phyloP scores from a whole-genome alignment of 1,139 yeast species.

The Candida pseudoviswanathii region DNA sequence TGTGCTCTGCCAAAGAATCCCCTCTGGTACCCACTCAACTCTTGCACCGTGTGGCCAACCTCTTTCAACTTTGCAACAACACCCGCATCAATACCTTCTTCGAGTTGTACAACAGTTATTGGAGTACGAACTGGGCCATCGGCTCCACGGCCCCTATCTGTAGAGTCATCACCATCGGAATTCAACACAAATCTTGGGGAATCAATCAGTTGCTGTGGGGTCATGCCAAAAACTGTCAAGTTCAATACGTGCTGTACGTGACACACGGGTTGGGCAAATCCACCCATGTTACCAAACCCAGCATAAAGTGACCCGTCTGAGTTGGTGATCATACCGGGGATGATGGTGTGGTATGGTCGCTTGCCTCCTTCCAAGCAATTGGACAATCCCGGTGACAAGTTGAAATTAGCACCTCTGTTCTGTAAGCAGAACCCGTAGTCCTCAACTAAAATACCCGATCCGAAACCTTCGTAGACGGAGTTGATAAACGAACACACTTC shows the following conservation, averaged over 20 bases:
- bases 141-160: constrained; percentile 61
- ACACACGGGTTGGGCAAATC: constrained; percentile 85
- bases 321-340: constrained; percentile 70
- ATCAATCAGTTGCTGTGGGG: constrained; percentile 77
- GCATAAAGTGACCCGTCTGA: constrained; percentile 54
- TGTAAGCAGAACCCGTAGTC: constrained; percentile 73
- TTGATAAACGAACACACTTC: constrained; percentile 84
- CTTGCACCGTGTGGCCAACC: constrained; percentile 61
- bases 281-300: constrained; percentile 85
- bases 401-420: constrained; percentile 78
- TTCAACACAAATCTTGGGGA: constrained; percentile 71
- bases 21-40: constrained; percentile 50
- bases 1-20: constrained; percentile 72
- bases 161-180: constrained; percentile 47
- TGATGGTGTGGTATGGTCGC: constrained; percentile 82
- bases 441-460: constrained; percentile 70
- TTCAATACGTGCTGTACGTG: constrained; percentile 79
- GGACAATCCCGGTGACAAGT: constrained; percentile 55
- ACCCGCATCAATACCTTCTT: constrained; percentile 57
- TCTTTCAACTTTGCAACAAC: constrained; percentile 45
- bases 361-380: constrained; percentile 71
- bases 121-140: constrained; percentile 68
- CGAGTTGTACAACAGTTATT: constrained; percentile 62
- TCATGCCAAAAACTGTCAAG: constrained; percentile 60
- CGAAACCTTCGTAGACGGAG: constrained; percentile 72